Conservation (phyloP, 2,329 filamentous ascomycete genomes). For the Didymella lethalis region DNA sequence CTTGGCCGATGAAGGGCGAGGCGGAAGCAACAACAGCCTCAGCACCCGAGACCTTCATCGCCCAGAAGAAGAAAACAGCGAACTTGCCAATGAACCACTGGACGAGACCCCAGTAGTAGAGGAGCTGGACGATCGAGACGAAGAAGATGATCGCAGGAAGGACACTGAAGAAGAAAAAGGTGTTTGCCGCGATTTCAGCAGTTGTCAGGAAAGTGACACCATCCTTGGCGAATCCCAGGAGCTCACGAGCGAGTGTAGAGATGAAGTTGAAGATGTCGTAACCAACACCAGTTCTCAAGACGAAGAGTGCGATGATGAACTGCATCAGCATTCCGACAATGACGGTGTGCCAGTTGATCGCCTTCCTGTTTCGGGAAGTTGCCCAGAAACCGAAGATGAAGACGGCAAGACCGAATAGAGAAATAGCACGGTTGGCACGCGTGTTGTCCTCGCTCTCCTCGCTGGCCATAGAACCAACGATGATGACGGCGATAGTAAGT, state of each 20-base stretch:
- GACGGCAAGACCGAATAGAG: slow-evolving; percentile 77
- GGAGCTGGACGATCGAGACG: slow-evolving; percentile 85
- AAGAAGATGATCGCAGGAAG: slow-evolving; percentile 97
- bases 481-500: slow-evolving; percentile 72
- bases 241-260: slow-evolving; percentile 73
- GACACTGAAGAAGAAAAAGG: slow-evolving; percentile 77
- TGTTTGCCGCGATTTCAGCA: slow-evolving; percentile 51
- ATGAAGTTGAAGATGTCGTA: slow-evolving; percentile 93
- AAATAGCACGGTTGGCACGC: slow-evolving; percentile 79
- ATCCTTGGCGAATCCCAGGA: slow-evolving; percentile 77
- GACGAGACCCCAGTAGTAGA: slow-evolving; percentile 80
- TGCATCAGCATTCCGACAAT: slow-evolving; percentile 89
- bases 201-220: slow-evolving; percentile 76
- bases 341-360: slow-evolving; percentile 62
- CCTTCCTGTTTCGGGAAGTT: slow-evolving; percentile 74
- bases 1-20: slow-evolving; percentile 92
- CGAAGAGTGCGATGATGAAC: slow-evolving; percentile 88
- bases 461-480: slow-evolving; percentile 80
- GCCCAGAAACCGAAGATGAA: slow-evolving; percentile 72
- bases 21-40: slow-evolving; percentile 94
- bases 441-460: slow-evolving; percentile 78
- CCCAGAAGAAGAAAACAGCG: slow-evolving; percentile 91
- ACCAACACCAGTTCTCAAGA: slow-evolving; percentile 79
- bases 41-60: slow-evolving; percentile 83
- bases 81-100: slow-evolving; percentile 93